Evolutionary conservation across 2,329 filamentous ascomycete species (phyloP), one percentile per base, ranked within the genome.

Genomic region (Chaetomiaceae sp.): DNA sequence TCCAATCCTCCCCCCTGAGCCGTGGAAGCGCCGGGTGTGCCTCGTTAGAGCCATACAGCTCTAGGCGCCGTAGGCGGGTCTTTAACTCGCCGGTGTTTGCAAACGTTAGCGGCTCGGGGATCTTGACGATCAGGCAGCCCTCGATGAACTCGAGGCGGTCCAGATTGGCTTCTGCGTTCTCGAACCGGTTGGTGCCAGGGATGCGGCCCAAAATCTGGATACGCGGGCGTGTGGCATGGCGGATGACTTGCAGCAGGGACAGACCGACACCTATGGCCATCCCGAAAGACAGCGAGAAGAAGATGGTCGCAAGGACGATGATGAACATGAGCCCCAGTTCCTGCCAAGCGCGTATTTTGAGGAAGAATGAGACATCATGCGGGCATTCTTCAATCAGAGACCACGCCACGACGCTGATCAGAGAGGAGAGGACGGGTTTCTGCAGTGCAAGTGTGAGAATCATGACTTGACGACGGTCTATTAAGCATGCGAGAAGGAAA

Each of bases 1-100:
- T 96, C 62, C 88, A 84, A 54, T 92, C 86, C n/a, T 83, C 79
- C 21, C 78, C 74, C 4, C 91, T 79, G 13, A 95, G 76, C 3
- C 87, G 80, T 0, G 93, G 93, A 16, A 96, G 75, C 0, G 91
- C 91, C 0, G 93, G 93, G 62, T 97, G 93, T 0, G 88, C 89
- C 47, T 79, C 75, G 40, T 76, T 84, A 0, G 89, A 92, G n/a
- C 93, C 93, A 63, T 97, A 96, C 19, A 90, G 78, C 68, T 97
- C 93, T 1, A 99, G 76, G 6, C 93, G 76, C 5, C 87, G 78
- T 10, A 99, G 76, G 4, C 93, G 80, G 46, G 85, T 86, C 68
- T 95, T 95, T 39, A 99, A 74, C 60, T 93, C 88, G 41, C 91
- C 93, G 0, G 93, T 97, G 66, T 99, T 99, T 63, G 92, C 92